These are phyloP conservation scores for Lasiodiplodia citricola DNA, from an alignment of 2,329 filamentous ascomycete genomes.

Conservation along the genomic window DNA sequence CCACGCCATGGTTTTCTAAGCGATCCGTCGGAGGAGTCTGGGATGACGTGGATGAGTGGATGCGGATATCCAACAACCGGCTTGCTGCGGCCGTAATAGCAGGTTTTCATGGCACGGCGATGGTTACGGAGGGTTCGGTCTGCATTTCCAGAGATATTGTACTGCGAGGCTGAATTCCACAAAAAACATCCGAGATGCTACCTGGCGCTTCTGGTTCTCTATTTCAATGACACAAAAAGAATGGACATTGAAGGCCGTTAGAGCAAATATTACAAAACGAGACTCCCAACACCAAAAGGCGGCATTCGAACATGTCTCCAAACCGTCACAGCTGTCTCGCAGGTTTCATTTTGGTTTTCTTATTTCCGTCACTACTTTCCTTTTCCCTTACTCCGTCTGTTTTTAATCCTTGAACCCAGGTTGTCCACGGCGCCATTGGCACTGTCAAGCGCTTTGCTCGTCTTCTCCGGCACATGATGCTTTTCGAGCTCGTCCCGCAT, in stretches of 20 bases:
- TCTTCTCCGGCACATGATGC: conserved; percentile 54
- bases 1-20: conserved; percentile 99
- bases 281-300: conserved; percentile 19
- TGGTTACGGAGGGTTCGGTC: conserved; percentile 46
- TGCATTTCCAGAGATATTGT: conserved; percentile 48
- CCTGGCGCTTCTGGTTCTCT: conserved; percentile 27
- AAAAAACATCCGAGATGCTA: conserved; percentile 30
- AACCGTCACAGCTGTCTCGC: neutral
- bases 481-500: conserved; percentile 62
- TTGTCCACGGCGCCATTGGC: conserved; percentile 39
- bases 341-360: conserved; percentile 5
- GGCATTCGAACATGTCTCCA: neutral
- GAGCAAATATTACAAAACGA: conserved; percentile 23
- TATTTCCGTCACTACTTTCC: conserved; percentile 19
- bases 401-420: conserved; percentile 34
- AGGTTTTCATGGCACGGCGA: conserved; percentile 37
- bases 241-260: conserved; percentile 26
- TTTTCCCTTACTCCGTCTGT: conserved; percentile 33
- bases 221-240: conserved; percentile 26
- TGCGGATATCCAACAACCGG: conserved; percentile 47
- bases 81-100: conserved; percentile 48
- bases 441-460: conserved; percentile 38
- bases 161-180: conserved; percentile 49
- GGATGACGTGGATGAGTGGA: conserved; percentile 31
- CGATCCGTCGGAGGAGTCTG: conserved; percentile 30